Base-by-base conservation (phyloP, 495 filamentous ascomycete genomes). In the Staphylotrichum longicolle region DNA sequence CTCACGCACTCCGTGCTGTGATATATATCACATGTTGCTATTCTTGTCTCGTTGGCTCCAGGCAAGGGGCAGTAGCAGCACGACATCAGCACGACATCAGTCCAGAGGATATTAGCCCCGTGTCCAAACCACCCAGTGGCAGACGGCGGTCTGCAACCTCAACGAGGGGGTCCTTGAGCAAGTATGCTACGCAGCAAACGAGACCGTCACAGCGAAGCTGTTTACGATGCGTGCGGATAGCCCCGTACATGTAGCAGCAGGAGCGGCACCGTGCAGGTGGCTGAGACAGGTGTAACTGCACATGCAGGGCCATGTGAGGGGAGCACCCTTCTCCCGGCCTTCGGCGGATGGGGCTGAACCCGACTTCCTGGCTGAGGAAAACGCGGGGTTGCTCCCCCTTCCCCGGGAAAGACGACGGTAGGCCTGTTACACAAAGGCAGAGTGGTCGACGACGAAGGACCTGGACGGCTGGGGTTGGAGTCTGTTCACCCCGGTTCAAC, bases 321-420 rank as follows among this genome's bases (percentile, higher is more conserved):
- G 42, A 45, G 9, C 11, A 5, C n/a, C 11, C 11, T 45, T 45
- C 11, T 45, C 10, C 39, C 39, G 39, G 39, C 10, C 39, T 40
- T 11, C 39, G 7, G 7, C 39, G 7, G 7, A 11, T 11, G 62
- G 57, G 44, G 59, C 33, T 57, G 55, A 62, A 67, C 66, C 68
- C 68, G 66, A 66, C 62, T 68, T 66, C 68, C 68, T 66, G 68
- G 68, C 68, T 63, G 68, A 49, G 51, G 45, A 34, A 7, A 44
- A 45, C 35, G 35, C 34, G 49, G 61, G 48, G 56, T 50, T 15
- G 11, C 4, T 15, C 12, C 4, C 30, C 30, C 37, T 50, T 3
- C 3, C 20, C 12, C 42, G 35, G 10, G 45, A 15, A 4, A 27
- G 20, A 27, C 20, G 20, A 27, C 20, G 20, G 20, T 27, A 27